These are phyloP conservation scores for Alternaria solani DNA, from an alignment of 2,329 filamentous ascomycete genomes.

Conservation along the genomic window DNA sequence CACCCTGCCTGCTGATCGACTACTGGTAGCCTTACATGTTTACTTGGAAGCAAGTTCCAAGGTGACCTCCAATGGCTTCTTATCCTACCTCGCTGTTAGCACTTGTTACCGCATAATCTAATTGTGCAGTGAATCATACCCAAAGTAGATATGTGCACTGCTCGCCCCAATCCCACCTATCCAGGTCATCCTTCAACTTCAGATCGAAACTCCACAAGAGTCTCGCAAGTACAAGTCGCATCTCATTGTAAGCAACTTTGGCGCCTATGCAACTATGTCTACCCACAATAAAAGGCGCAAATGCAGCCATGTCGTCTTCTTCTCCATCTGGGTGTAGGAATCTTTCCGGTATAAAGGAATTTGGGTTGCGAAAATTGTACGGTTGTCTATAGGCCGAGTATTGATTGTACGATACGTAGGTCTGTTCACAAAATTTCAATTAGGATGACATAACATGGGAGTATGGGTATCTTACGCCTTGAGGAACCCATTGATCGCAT, in stretches of 20 bases:
- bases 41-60: constrained; percentile 1
- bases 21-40: not conserved
- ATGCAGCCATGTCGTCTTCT: constrained; percentile 31
- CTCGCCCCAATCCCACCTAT: constrained; percentile 33
- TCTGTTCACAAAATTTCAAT: constrained; percentile 13
- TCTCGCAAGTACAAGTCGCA: constrained; percentile 51
- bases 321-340: constrained; percentile 31
- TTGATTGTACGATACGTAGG: constrained; percentile 43
- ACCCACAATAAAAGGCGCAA: constrained; percentile 40
- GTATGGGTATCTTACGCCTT: constrained; percentile 22
- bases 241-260: constrained; percentile 42
- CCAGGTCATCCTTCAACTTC: constrained; percentile 10
- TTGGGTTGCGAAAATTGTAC: constrained; percentile 40
- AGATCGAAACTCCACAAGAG: constrained; percentile 53
- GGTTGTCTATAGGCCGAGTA: constrained; percentile 35
- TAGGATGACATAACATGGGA: not conserved
- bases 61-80: constrained; percentile 7
- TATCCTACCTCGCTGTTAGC: constrained; percentile 3
- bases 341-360: constrained; percentile 47
- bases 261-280: constrained; percentile 40
- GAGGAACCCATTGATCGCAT: constrained; percentile 33
- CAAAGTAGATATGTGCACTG: constrained; percentile 36
- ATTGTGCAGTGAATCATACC: constrained; percentile 8
- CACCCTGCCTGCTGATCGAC: not conserved
- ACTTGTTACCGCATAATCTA: not conserved